Percentiles rank a stretch among this genome's conserved stretches.
Conservation (phyloP, 176 grass and related monocot genomes). For the Oryza longistaminata region DNA sequence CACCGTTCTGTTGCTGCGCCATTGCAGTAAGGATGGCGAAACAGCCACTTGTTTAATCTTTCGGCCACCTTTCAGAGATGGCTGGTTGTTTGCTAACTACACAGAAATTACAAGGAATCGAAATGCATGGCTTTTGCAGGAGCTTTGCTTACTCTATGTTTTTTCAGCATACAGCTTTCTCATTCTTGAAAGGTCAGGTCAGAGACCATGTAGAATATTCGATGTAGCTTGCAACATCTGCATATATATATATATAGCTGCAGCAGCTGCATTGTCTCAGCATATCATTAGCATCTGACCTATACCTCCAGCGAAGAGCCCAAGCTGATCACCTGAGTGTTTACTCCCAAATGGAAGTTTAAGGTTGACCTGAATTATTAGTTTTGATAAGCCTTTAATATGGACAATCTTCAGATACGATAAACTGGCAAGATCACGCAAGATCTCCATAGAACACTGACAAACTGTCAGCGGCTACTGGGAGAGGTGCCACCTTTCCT, state of each 20-base stretch:
- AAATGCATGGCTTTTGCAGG: neutral
- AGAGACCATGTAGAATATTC: slow-evolving; percentile 36
- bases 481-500: neutral
- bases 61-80: neutral
- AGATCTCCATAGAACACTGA: slow-evolving; percentile 14
- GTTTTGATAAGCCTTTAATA: neutral
- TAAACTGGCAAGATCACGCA: slow-evolving; percentile 20
- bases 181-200: slow-evolving; percentile 14
- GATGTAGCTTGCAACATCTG: neutral
- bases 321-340: slow-evolving; percentile 2
- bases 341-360: slow-evolving; percentile 23
- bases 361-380: slow-evolving; percentile 17
- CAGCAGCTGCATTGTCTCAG: neutral
- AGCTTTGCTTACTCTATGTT: neutral
- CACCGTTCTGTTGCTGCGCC: neutral
- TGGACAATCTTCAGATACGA: neutral
- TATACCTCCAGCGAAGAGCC: slow-evolving; percentile 5
- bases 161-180: neutral
- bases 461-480: neutral
- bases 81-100: neutral
- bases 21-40: neutral
- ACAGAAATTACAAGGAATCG: neutral
- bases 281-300: neutral
- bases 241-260: neutral
- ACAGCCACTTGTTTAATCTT: neutral